Conservation (phyloP, 2,329 filamentous ascomycete species). For the Monosporascus cannonballus region DNA sequence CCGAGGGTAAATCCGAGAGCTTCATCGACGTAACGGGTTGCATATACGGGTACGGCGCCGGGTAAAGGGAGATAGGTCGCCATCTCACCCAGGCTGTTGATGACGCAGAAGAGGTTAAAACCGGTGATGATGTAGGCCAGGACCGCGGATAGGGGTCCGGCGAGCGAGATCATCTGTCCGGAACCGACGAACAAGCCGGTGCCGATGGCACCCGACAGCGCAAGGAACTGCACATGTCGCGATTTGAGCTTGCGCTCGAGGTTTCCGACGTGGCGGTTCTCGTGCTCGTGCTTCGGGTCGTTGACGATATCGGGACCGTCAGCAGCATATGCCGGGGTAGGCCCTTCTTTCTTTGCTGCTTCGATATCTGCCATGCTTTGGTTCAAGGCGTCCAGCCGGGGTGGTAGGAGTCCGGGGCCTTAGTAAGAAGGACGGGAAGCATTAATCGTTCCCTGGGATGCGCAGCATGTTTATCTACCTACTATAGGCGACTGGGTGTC, state of each 20-base stretch:
- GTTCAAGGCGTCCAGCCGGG: no score
- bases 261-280: conserved; percentile 26
- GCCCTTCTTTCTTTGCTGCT: conserved; percentile 5
- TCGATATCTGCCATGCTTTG: conserved; percentile 18
- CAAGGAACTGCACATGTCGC: conserved; percentile 36
- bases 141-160: conserved; percentile 35
- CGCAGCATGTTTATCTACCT: neutral
- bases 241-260: conserved; percentile 34
- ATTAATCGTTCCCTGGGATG: no score
- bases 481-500: neutral
- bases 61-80: conserved; percentile 56
- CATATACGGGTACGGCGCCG: conserved; percentile 45
- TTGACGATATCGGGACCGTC: conserved; percentile 12
- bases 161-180: conserved; percentile 36
- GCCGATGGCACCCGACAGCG: conserved; percentile 35
- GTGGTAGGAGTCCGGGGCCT: no score
- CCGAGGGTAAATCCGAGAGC: conserved; percentile 42
- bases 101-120: conserved; percentile 42
- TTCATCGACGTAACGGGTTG: conserved; percentile 41
- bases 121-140: conserved; percentile 38
- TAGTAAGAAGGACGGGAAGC: no score
- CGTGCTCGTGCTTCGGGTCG: conserved; percentile 19
- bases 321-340: conserved; percentile 6
- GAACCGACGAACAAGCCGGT: conserved; percentile 39
- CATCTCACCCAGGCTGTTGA: conserved; percentile 49